Percentiles rank a stretch among this genome's conserved stretches.
Conservation (phyloP, 2,329 filamentous ascomycete species). For the Pleoardoris graminearum region DNA sequence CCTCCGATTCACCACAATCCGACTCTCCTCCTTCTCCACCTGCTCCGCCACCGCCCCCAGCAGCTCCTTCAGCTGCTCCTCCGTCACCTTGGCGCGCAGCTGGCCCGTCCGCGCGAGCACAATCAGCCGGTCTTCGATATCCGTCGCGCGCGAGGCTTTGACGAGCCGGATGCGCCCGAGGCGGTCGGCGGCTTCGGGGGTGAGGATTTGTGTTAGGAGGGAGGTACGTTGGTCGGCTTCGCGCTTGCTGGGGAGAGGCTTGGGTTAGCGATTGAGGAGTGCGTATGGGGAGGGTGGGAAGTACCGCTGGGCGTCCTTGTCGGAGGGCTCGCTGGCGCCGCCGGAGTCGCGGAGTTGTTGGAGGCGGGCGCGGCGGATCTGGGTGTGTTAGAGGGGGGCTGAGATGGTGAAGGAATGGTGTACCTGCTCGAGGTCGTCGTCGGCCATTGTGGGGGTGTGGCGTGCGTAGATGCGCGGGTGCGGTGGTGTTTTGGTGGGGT, state of each 20-base stretch:
- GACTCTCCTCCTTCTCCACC: slow-evolving; percentile 64
- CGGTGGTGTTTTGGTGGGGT: neutral
- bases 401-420: slow-evolving; percentile 10
- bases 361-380: slow-evolving; percentile 91
- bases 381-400: slow-evolving; percentile 10
- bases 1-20: slow-evolving; percentile 82
- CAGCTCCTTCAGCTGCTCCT: slow-evolving; percentile 91
- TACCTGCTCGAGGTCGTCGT: slow-evolving; percentile 68
- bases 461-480: neutral
- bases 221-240: slow-evolving; percentile 72
- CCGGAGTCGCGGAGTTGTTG: slow-evolving; percentile 82
- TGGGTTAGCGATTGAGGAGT: slow-evolving; percentile 7
- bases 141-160: slow-evolving; percentile 85
- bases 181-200: slow-evolving; percentile 89
- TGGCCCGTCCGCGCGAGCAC: slow-evolving; percentile 88
- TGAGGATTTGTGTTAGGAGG: slow-evolving; percentile 89
- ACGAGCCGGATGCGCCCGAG: slow-evolving; percentile 93
- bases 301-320: slow-evolving; percentile 63
- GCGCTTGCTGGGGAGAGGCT: slow-evolving; percentile 51
- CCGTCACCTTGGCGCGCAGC: slow-evolving; percentile 82
- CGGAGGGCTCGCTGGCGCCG: slow-evolving; percentile 54
- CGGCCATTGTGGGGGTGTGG: slow-evolving; percentile 64
- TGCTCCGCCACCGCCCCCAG: slow-evolving; percentile 79
- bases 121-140: slow-evolving; percentile 91
- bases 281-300: neutral